These are phyloP conservation scores for Nakaseomyces kungkrabaensis DNA, from an alignment of 1,139 yeast genomes.

Conservation along the genomic window DNA sequence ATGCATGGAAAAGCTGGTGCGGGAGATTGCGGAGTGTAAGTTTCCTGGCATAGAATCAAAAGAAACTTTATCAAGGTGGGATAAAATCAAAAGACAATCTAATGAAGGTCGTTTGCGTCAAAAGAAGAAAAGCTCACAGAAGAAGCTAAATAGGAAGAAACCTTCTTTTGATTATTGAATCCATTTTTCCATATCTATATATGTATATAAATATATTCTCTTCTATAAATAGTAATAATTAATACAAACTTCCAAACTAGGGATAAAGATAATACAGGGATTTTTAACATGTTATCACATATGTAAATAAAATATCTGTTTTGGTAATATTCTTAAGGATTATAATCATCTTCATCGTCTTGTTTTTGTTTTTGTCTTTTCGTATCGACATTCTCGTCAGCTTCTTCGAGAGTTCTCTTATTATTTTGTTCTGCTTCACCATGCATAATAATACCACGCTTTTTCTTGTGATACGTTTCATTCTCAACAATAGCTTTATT, in stretches of 20 bases:
- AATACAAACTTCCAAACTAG: neutral
- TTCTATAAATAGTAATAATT: neutral
- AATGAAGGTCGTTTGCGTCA: constrained; percentile 41
- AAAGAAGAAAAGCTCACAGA: constrained; percentile 47
- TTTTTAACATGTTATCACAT: neutral
- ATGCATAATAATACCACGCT: constrained; percentile 21
- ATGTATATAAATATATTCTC: neutral
- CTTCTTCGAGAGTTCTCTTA: constrained; percentile 13
- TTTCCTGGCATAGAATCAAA: constrained; percentile 44
- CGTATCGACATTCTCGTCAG: constrained; percentile 8
- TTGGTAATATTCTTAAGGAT: constrained; percentile 6
- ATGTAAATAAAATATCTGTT: neutral
- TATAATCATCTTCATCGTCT: constrained; percentile 13
- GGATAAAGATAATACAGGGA: no score
- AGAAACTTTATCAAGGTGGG: constrained; percentile 49
- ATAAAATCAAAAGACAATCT: constrained; percentile 35
- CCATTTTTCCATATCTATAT: neutral
- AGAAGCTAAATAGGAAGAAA: constrained; percentile 40
- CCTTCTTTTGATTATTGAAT: neutral
- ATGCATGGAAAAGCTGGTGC: constrained; percentile 50
- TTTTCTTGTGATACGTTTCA: constrained; percentile 24
- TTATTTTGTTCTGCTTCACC: constrained; percentile 9
- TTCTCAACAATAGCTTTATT: constrained; percentile 46
- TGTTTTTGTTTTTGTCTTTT: constrained; percentile 3
- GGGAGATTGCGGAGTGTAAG: constrained; percentile 42